Conservation (phyloP, 805 yeast species). For the Clavispora phyllophila region DNA sequence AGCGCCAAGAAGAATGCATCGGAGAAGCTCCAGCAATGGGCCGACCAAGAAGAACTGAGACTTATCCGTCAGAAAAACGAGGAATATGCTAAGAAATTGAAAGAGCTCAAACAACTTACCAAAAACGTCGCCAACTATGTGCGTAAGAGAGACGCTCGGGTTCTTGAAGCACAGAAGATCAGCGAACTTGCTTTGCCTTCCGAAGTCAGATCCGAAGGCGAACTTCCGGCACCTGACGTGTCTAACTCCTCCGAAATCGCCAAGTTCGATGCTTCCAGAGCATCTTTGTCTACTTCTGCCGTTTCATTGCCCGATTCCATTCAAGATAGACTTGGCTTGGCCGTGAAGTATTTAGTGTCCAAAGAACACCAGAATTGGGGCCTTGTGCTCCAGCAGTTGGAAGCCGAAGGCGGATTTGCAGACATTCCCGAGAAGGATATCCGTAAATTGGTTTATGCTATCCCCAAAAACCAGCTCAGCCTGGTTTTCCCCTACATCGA, state of each 20-base stretch:
- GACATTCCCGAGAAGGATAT: constrained; percentile 30
- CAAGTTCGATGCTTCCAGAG: constrained; percentile 9
- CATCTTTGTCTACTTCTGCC: constrained; percentile 14
- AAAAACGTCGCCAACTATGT: constrained; percentile 20
- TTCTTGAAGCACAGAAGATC: constrained; percentile 14
- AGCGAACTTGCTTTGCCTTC: constrained; percentile 17
- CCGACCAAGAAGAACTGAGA: constrained; percentile 20
- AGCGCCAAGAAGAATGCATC: constrained; percentile 2
- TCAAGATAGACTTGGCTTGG: constrained; percentile 32
- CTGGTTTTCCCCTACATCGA: constrained; percentile 22
- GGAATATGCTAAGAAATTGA: constrained; percentile 19
- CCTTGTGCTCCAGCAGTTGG: constrained; percentile 37
- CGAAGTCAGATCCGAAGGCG: constrained; percentile 8
- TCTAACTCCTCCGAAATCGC: background rate
- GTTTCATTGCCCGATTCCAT: constrained; percentile 34
- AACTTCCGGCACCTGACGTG: constrained; percentile 9
- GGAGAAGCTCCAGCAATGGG: constrained; percentile 14
- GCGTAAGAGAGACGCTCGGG: background rate
- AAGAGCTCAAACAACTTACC: constrained; percentile 27
- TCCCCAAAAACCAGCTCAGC: constrained; percentile 37
- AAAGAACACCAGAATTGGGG: constrained; percentile 43
- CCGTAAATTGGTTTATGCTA: constrained; percentile 29
- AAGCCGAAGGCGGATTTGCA: constrained; percentile 30
- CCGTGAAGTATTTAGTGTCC: constrained; percentile 35
- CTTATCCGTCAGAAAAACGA: constrained; percentile 16